phyloP scores from a whole-genome alignment of 305 asterid genomes.

The Fraxinus ornus region DNA sequence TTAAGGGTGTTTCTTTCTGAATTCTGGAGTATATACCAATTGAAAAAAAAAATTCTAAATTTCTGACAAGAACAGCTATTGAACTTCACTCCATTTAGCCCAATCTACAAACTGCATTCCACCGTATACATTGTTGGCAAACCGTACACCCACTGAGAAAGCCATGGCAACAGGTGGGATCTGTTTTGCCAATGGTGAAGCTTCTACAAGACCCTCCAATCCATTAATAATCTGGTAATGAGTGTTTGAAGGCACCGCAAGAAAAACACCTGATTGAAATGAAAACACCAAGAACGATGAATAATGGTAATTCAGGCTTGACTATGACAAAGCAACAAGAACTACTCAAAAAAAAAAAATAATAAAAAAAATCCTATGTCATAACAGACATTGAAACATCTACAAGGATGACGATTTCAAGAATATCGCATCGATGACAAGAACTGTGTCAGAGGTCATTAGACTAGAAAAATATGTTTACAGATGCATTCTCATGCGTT shows the following conservation, averaged over 20 bases:
- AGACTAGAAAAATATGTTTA: too few species aligned
- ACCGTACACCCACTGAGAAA: conserved; percentile 72
- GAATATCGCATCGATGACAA: too few species aligned
- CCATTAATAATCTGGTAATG: conserved; percentile 81
- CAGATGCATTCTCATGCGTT: too few species aligned
- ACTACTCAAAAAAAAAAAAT: neutral
- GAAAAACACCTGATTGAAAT: conserved; percentile 56
- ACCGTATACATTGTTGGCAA: conserved; percentile 72
- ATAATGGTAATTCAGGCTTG: neutral
- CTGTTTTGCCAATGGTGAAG: conserved; percentile 59
- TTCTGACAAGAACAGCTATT: conserved; percentile 26
- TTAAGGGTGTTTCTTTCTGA: neutral
- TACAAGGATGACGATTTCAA: too few species aligned
- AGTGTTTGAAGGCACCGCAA: conserved; percentile 73
- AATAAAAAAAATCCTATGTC: neutral
- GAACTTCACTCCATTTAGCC: conserved; percentile 80
- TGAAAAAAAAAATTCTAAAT: neutral
- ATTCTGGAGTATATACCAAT: neutral
- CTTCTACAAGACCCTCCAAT: conserved; percentile 59
- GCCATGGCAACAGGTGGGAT: conserved; percentile 64
- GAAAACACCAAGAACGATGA: neutral
- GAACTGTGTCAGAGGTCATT: too few species aligned
- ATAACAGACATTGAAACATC: neutral
- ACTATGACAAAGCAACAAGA: neutral
- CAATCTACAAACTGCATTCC: conserved; percentile 88